phyloP scores from a whole-genome alignment of 148 eudicot species.

The Oxyria digyna region DNA sequence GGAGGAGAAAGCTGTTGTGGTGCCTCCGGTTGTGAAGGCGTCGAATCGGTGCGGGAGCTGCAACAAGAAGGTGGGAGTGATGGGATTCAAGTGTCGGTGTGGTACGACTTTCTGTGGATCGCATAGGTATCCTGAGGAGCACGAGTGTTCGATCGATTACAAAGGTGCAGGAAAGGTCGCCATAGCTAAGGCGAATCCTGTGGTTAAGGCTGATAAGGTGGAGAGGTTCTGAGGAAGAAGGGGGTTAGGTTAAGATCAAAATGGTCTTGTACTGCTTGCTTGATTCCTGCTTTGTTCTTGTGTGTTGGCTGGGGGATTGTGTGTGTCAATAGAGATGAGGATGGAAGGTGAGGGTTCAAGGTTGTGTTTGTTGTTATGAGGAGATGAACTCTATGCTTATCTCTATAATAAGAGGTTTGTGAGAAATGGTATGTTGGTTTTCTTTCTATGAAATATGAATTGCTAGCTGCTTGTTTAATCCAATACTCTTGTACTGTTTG shows the following conservation, averaged over 20 bases:
- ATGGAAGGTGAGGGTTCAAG: neutral
- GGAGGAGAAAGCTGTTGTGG: neutral
- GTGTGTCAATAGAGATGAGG: neutral
- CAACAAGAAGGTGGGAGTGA: constrained; percentile 45
- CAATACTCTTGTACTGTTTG: neutral
- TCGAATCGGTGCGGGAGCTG: constrained; percentile 36
- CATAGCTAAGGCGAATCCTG: constrained; percentile 39
- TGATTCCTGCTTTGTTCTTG: constrained; percentile 1
- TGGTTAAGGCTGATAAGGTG: constrained; percentile 46
- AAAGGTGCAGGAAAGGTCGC: constrained; percentile 24
- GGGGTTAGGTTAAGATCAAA: neutral
- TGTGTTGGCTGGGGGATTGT: neutral
- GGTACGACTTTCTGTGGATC: constrained; percentile 42
- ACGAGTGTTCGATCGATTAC: constrained; percentile 38
- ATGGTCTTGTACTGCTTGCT: neutral
- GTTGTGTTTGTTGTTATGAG: neutral
- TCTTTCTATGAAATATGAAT: neutral
- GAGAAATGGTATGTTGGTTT: neutral
- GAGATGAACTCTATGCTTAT: constrained; percentile 4
- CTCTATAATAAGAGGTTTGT: constrained; percentile 4
- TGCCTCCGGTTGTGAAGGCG: constrained; percentile 8
- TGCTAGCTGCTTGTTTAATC: neutral
- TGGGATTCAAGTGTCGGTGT: constrained; percentile 53
- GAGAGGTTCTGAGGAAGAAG: constrained; percentile 23
- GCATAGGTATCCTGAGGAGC: constrained; percentile 55